Percentiles rank a stretch among this genome's conserved stretches.
Conservation (phyloP, 73 alveolate genomes). For the Paramecium sonneborni region DNA sequence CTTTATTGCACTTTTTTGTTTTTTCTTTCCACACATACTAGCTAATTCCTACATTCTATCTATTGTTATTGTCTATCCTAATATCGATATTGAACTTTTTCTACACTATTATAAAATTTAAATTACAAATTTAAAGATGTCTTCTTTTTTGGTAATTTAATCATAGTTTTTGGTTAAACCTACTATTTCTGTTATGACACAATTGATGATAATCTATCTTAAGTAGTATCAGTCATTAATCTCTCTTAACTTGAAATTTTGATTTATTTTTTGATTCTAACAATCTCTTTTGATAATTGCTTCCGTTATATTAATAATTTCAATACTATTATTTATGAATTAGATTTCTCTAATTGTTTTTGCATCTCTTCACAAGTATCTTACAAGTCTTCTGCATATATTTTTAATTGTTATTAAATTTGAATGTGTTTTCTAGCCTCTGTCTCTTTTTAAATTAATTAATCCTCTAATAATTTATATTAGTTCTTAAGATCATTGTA, state of each 20-base stretch:
- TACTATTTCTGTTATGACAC: background rate
- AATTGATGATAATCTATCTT: background rate
- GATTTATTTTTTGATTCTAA: background rate
- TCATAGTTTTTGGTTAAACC: background rate
- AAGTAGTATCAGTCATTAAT: constrained; percentile 20
- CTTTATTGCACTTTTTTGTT: background rate
- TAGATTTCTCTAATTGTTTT: background rate
- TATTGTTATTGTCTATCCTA: background rate
- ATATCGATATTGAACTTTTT: background rate
- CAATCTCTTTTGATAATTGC: constrained; percentile 30
- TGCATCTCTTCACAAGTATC: background rate
- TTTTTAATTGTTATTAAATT: background rate
- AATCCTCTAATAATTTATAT: background rate
- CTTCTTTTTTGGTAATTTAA: background rate
- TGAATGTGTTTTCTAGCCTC: background rate
- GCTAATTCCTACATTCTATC: background rate
- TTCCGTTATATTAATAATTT: background rate
- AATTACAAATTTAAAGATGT: background rate
- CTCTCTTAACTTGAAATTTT: background rate
- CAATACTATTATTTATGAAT: background rate
- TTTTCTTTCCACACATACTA: background rate
- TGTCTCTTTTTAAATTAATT: background rate
- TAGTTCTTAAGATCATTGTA: background rate
- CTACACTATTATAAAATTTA: background rate
- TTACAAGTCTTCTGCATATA: background rate